Evolutionary conservation across 2,329 filamentous ascomycete genomes (phyloP), one percentile per base, ranked within the genome.

Genomic region (Arthrinium puccinioides): DNA sequence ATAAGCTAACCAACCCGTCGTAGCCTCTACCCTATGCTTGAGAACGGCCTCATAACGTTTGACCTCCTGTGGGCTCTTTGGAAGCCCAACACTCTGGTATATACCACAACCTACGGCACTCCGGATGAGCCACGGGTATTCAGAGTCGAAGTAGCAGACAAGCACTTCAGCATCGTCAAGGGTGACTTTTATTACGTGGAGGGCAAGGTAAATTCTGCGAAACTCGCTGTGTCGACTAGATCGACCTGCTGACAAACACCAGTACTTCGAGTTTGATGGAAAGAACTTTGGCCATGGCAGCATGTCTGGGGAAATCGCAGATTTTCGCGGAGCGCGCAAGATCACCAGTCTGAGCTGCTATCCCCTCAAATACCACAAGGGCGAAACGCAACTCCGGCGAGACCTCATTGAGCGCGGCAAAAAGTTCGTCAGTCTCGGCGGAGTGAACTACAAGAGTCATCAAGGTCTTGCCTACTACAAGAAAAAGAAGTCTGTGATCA

Each of bases 11-110:
- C 20, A 21, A 34, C 37, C 40, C 6, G 41, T 11, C 9, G 32
- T 58, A 84, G 82, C 2, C 70, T 95, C 0, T 82, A 88, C 47
- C 84, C 87, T 0, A 77, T 95, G 62, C 67, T 94, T 2, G 76
- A 87, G 45, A 84, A 82, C 21, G 86, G 87, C 8, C 79, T 87
- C 30, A 94, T 94, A 55, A 94, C 87, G 0, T 95, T 89, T 49
- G 87, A 95, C 40, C 71, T 94, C 3, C 66, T 94, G 1, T 94
- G 88, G 88, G 87, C 87, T 0, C 63, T 95, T 4, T 94, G 84
- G 73, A 94, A 92, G 53, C 88, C 88, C 0, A 85, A 87, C 50
- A 87, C 85, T 0, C 74, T 94, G 15, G 82, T 79, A 1, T 90
- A 83, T 55, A 78, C 82, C 0, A 76, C 78, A 0, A 90, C 85